Percentiles rank a stretch among this genome's conserved stretches.
Evolutionary conservation across 495 filamentous ascomycete genomes (phyloP).

Genomic region (Penicillium desertorum): DNA sequence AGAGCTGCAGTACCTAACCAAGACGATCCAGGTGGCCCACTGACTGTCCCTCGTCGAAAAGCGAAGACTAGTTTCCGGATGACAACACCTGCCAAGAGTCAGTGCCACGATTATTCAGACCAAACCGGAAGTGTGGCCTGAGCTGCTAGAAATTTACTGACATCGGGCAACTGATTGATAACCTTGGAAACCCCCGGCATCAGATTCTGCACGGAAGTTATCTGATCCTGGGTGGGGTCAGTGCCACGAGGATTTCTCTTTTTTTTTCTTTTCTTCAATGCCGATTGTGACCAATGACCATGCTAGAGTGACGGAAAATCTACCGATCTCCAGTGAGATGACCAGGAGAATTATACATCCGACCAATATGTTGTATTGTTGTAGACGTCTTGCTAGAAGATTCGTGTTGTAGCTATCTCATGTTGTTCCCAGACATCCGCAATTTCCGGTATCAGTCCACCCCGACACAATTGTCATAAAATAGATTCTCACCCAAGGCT

Average conservation of each 20-base stretch:
- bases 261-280: background rate
- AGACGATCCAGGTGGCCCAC: background rate
- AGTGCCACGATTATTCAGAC: background rate
- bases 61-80: background rate
- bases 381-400: background rate
- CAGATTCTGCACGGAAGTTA: constrained; percentile 4
- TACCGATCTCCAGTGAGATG: background rate
- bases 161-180: constrained; percentile 9
- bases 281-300: background rate
- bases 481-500: background rate
- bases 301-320: background rate
- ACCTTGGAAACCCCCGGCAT: background rate
- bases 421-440: background rate
- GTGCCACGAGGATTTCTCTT: background rate
- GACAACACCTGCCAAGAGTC: background rate
- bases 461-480: background rate
- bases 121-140: background rate
- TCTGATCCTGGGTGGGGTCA: constrained; percentile 14
- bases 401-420: background rate
- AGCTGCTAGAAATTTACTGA: background rate
- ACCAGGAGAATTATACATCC: background rate
- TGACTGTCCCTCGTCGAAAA: background rate
- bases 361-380: background rate
- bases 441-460: constrained; percentile 10
- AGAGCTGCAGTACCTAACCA: background rate